Evolutionary conservation across 805 yeast genomes (phyloP).

Genomic region (Metschnikowia lunata): DNA sequence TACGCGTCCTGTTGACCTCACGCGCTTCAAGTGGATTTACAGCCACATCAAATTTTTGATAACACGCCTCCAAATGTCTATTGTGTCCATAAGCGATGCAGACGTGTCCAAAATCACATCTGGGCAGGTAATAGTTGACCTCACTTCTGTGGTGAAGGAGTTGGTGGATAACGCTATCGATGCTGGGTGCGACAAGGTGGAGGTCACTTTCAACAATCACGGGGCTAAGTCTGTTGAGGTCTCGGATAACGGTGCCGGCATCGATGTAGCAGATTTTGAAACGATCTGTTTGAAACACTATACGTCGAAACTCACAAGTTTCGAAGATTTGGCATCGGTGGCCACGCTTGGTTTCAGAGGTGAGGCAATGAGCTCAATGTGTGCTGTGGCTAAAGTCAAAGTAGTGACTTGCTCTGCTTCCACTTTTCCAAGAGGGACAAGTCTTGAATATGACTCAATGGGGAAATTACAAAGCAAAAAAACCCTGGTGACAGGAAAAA

Average conservation of each 20-base stretch:
- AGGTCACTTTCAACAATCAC: conserved; percentile 61
- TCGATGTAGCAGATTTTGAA: conserved; percentile 47
- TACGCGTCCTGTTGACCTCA: no score
- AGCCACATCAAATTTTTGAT: neutral
- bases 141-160: conserved; percentile 77
- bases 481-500: conserved; percentile 44
- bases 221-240: conserved; percentile 72
- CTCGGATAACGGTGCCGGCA: conserved; percentile 66
- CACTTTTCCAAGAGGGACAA: conserved; percentile 53
- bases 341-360: conserved; percentile 73
- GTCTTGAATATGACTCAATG: conserved; percentile 46
- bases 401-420: conserved; percentile 48
- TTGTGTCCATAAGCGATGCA: conserved; percentile 24
- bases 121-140: conserved; percentile 86
- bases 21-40: no score
- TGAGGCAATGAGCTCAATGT: conserved; percentile 71
- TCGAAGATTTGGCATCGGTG: conserved; percentile 50
- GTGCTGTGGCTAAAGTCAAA: conserved; percentile 46
- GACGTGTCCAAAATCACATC: conserved; percentile 81
- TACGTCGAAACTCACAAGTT: conserved; percentile 59
- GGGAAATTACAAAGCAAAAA: conserved; percentile 46
- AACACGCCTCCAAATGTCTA: conserved; percentile 11
- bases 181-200: conserved; percentile 66
- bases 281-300: conserved; percentile 56
- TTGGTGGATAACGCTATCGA: conserved; percentile 84